Conservation (phyloP, 768 basidiomycete species). For the Macrolepiota albuminosa region DNA sequence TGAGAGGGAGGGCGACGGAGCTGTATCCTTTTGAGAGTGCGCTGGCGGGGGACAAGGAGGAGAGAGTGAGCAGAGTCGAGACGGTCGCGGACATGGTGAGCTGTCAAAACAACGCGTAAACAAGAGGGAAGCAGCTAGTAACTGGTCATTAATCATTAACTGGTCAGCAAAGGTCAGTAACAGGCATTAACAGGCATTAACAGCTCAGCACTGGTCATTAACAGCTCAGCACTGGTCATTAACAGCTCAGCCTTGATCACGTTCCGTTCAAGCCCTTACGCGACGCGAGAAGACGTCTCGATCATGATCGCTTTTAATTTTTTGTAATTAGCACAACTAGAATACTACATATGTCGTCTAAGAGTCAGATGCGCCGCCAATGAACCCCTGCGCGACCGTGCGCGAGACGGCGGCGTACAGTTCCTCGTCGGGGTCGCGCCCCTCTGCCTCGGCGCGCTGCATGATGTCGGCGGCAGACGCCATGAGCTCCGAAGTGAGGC, state of each 20-base stretch:
- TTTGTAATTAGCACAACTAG: neutral
- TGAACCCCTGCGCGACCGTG: conserved; percentile 64
- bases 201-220: too few relatives aligned
- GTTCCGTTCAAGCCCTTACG: neutral
- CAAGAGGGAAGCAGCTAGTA: neutral
- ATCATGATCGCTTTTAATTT: conserved; percentile 2
- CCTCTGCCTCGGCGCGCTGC: conserved; percentile 46
- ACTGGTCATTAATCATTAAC: too few relatives aligned
- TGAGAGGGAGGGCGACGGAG: conserved; percentile 77
- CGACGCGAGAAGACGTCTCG: neutral
- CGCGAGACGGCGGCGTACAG: conserved; percentile 57
- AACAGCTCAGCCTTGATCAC: too few relatives aligned
- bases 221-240: too few relatives aligned
- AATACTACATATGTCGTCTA: too few relatives aligned
- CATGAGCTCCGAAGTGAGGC: conserved; percentile 65
- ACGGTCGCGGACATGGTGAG: conserved; percentile 16
- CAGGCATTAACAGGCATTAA: too few relatives aligned
- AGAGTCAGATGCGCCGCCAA: conserved; percentile 38
- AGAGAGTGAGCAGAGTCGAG: conserved; percentile 10
- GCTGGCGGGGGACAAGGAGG: conserved; percentile 7
- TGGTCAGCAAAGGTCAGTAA: too few relatives aligned
- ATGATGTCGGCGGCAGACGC: conserved; percentile 63
- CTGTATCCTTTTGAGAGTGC: conserved; percentile 60
- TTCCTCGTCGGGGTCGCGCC: conserved; percentile 63
- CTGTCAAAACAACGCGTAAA: conserved; percentile 22